Evolutionary conservation across 148 eudicot species (phyloP).

Genomic region (Rhododendron kiyosumense): DNA sequence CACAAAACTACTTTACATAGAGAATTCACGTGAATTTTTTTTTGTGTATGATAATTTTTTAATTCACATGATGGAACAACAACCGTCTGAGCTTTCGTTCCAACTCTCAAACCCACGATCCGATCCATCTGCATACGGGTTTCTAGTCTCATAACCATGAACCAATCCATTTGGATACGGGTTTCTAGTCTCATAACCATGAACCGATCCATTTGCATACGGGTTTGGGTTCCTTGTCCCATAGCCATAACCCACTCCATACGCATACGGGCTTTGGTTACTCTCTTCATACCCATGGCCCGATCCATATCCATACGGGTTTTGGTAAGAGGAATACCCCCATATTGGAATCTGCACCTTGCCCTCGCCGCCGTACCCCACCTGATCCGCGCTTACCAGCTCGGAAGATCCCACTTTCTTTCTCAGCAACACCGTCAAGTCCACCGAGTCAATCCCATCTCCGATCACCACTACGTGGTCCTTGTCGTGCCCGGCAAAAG

Average conservation of each 20-base stretch:
- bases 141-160: neutral
- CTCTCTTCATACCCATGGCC: neutral
- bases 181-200: too few species aligned
- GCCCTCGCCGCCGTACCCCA: neutral
- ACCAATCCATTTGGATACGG: neutral
- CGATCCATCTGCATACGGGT: neutral
- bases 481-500: constrained; percentile 11
- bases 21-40: neutral
- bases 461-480: neutral
- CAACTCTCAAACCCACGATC: neutral
- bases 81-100: neutral
- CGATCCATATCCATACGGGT: neutral
- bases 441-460: neutral
- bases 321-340: neutral
- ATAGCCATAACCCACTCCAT: neutral
- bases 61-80: neutral
- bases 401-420: constrained; percentile 15
- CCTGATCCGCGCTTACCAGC: constrained; percentile 4
- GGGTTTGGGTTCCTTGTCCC: neutral
- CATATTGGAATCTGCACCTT: neutral
- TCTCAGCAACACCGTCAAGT: constrained; percentile 2
- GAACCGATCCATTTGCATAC: too few species aligned
- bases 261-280: neutral
- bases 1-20: neutral
- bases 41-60: neutral